Evolutionary conservation across 2,329 filamentous ascomycete genomes (phyloP).

Genomic region (Trichoderma asperellum): DNA sequence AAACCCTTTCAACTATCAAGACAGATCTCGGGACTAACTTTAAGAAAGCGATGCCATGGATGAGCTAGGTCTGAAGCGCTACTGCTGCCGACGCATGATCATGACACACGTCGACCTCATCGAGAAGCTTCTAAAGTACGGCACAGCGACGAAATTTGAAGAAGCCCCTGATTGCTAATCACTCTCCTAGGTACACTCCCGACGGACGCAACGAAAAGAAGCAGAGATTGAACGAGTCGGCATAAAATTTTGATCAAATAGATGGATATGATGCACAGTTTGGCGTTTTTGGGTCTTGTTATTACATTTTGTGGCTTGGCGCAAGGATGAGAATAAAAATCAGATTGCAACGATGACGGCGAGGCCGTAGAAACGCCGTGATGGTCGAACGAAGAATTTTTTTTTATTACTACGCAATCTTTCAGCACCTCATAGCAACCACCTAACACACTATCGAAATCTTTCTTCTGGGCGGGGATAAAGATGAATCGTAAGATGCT

Average conservation of each 20-base stretch:
- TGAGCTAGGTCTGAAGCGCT: slow-evolving; percentile 87
- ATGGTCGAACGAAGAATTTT: slow-evolving; percentile 18
- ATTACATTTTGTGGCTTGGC: slow-evolving; percentile 35
- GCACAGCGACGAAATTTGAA: neutral
- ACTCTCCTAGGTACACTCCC: slow-evolving; percentile 57
- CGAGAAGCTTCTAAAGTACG: slow-evolving; percentile 94
- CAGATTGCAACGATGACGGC: slow-evolving; percentile 21
- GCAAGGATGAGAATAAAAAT: slow-evolving; percentile 35
- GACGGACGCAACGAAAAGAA: slow-evolving; percentile 68
- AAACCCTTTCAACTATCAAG: neutral
- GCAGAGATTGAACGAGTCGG: slow-evolving; percentile 45
- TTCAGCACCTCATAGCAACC: neutral
- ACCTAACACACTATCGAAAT: neutral
- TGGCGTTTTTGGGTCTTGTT: slow-evolving; percentile 41
- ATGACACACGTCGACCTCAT: slow-evolving; percentile 99
- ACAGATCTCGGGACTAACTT: neutral
- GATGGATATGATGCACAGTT: slow-evolving; percentile 37
- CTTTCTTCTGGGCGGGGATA: neutral
- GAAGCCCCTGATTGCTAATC: slow-evolving; percentile 21
- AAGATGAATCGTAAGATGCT: neutral
- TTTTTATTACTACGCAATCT: neutral
- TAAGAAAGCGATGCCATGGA: slow-evolving; percentile 90
- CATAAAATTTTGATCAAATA: slow-evolving; percentile 33
- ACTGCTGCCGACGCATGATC: slow-evolving; percentile 99
- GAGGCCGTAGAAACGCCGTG: slow-evolving; percentile 2